phyloP scores from a whole-genome alignment of 345 rosid species.

The Barbarea vulgaris region DNA sequence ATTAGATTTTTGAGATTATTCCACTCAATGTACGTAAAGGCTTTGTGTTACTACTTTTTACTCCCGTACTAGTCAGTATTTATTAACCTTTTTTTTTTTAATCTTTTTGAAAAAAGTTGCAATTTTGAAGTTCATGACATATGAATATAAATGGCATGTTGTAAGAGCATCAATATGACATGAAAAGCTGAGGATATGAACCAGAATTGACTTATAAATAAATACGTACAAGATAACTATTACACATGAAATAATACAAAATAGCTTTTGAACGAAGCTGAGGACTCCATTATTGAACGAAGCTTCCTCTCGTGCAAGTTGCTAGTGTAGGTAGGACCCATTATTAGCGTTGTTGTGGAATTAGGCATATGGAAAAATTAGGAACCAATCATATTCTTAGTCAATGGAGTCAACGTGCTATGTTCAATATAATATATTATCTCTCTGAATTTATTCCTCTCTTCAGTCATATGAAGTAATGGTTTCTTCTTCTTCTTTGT shows the following conservation, averaged over 20 bases:
- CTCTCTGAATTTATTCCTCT: too few relatives aligned
- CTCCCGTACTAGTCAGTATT: conserved; percentile 24
- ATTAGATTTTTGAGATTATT: background rate
- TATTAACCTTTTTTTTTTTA: background rate
- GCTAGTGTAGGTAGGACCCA: too few relatives aligned
- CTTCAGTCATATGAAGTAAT: too few relatives aligned
- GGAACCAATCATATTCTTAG: too few relatives aligned
- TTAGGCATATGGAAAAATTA: too few relatives aligned
- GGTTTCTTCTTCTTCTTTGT: background rate
- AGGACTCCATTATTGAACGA: too few relatives aligned
- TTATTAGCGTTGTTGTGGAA: too few relatives aligned
- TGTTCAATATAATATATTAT: too few relatives aligned
- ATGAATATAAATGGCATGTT: conserved; percentile 16
- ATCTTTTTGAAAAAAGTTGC: background rate
- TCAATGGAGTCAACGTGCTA: too few relatives aligned
- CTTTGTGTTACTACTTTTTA: conserved; percentile 22
- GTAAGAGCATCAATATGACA: conserved; percentile 34
- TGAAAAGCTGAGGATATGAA: conserved; percentile 17
- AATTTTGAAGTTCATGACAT: conserved; percentile 6
- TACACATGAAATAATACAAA: conserved; percentile 18
- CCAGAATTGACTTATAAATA: conserved; percentile 15
- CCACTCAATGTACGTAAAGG: conserved; percentile 14
- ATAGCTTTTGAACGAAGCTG: too few relatives aligned
- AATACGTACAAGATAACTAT: conserved; percentile 17
- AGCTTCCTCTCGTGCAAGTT: too few relatives aligned